These are phyloP conservation scores for Agastache rugosa DNA, from an alignment of 257 asterid species.

Conservation along the genomic window DNA sequence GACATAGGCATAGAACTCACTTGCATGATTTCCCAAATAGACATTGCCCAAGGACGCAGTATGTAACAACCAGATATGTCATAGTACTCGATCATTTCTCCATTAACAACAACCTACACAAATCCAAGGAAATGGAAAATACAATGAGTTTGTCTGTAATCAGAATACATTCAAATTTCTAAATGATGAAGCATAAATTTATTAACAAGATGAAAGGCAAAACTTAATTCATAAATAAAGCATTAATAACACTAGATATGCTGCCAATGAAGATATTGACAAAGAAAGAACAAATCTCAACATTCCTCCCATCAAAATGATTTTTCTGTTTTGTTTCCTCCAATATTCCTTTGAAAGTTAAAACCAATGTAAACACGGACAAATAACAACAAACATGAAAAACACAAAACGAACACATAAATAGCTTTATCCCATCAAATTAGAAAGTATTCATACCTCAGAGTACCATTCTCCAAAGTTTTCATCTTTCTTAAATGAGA, in stretches of 20 bases:
- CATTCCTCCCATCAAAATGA: not conserved
- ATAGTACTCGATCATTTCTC: conserved; percentile 92
- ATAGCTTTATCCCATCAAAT: not conserved
- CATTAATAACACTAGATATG: not conserved
- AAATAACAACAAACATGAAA: not conserved
- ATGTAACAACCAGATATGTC: conserved; percentile 98
- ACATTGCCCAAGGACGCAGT: conserved; percentile 95
- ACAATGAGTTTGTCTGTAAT: not conserved
- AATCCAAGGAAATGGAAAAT: conserved; percentile 9
- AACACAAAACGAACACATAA: not conserved
- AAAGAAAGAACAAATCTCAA: too few relatives aligned
- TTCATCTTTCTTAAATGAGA: conserved; percentile 76
- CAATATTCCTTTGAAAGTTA: not conserved
- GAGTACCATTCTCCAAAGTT: conserved; percentile 99
- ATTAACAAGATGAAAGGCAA: not conserved
- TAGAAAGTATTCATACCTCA: conserved; percentile 63
- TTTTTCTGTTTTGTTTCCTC: not conserved
- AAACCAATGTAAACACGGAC: not conserved
- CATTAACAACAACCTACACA: conserved; percentile 78
- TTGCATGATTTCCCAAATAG: conserved; percentile 91
- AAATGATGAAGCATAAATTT: not conserved
- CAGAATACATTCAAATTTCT: conserved; percentile 17
- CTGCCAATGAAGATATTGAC: not conserved
- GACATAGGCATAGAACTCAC: conserved; percentile 50
- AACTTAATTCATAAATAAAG: not conserved